Evolutionary conservation across 1,139 yeast genomes (phyloP).

Genomic region (Starmera stellimalicola): DNA sequence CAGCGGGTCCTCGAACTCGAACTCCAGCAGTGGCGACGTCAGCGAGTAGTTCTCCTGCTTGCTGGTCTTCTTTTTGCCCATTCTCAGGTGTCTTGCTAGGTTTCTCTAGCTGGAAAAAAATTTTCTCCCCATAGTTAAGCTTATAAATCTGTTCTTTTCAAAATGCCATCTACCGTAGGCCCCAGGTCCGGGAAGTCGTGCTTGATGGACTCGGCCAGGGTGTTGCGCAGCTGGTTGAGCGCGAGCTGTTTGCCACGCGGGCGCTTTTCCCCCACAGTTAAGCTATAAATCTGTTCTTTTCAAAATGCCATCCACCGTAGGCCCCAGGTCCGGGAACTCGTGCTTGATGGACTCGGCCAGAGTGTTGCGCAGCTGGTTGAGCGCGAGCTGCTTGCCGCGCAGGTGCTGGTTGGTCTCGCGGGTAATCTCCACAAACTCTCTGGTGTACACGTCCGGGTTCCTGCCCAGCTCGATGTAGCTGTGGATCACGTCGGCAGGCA

Average conservation of each 20-base stretch:
- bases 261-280: constrained; percentile 29
- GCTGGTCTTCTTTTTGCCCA: background rate
- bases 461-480: constrained; percentile 86
- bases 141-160: constrained; percentile 27
- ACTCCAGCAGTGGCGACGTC: constrained; percentile 38
- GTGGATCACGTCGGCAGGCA: constrained; percentile 71
- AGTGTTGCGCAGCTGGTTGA: constrained; percentile 47
- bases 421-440: constrained; percentile 92
- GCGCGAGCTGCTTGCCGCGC: constrained; percentile 70
- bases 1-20: constrained; percentile 49
- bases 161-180: constrained; percentile 40
- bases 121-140: no score
- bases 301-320: constrained; percentile 41
- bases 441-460: constrained; percentile 91
- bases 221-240: constrained; percentile 46
- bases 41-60: constrained; percentile 1
- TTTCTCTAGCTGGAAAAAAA: background rate
- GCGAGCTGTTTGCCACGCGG: constrained; percentile 75
- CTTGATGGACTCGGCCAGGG: constrained; percentile 57
- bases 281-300: constrained; percentile 26
- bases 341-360: constrained; percentile 59
- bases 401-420: constrained; percentile 81
- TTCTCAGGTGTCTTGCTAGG: no score
- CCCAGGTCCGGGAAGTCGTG: constrained; percentile 72
- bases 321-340: constrained; percentile 69